Base-by-base conservation (phyloP, 768 basidiomycete genomes). In the Psilocybe subaeruginosa region DNA sequence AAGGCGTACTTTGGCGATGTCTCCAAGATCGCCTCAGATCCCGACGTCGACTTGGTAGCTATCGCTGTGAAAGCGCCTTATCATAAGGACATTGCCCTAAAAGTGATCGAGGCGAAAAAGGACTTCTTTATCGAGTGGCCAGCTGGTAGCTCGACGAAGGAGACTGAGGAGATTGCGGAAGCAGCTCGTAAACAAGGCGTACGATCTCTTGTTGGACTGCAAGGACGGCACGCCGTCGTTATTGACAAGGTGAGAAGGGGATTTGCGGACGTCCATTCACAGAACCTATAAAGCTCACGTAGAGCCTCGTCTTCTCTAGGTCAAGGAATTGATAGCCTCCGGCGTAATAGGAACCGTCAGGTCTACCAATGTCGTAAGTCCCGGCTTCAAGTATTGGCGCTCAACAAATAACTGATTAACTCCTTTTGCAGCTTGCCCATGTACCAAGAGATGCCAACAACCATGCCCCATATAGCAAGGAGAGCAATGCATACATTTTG, bases 91-190 rank as follows among this genome's bases (percentile, higher is more conserved):
- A 66, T 70, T 1, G 65, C 72, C 7, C n/a, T 72, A 43, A 73
- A 74, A 14, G 74, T 67, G 2, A 73, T 80, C 46, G 73, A 70
- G 29, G 74, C 74, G 31, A 75, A 75, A n/a, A 81, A 80, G 63
- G 63, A 74, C 39, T 60, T 79, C 39, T 80, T 78, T 55, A 56
- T 79, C 7, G 78, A 81, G 62, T 81, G 77, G 77, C 78, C 79
- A 3, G 73, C 68, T n/a, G 79, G 77, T 3, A 66, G 50, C 23
- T 66, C 54, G 9, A 48, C 74, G 9, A 56, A 68, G 37, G 76
- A 80, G 65, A 74, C 75, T 9, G 31, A 47, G 11, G 74, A 75
- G 60, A 66, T 80, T 3, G 76, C 76, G 3, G 68, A 72, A 19
- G 67, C 68, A 0, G 78, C 74, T 1, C 69, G 63, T 37, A 55